Evolutionary conservation across 208 protist species (phyloP), one percentile per base, ranked within the genome.

Genomic region (Trypanosoma mega): DNA sequence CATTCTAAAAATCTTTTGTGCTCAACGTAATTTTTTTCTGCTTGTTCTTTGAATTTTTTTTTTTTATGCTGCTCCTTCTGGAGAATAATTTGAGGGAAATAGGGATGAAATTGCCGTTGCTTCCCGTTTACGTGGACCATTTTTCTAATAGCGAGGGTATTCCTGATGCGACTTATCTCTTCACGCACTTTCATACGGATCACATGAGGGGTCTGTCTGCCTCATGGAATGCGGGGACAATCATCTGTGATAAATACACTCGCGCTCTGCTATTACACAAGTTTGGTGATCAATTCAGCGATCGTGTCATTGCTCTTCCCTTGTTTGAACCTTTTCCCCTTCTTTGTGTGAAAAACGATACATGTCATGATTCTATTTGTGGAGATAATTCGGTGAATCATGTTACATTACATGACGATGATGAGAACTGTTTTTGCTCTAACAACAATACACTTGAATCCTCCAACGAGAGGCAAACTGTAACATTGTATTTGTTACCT

Each of bases 131-230:
- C 51, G 73, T 90, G 18, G 83, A 90, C 37, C 69, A 73, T 34
- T 87, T 87, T 53, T 37, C 52, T 63, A 21, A 65, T 50, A 16
- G 45, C 36, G 31, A 63, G 4, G 31, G 36, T 31, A 11, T 27
- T n/a, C 21, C 27, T 2, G 23, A 37, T 46, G 37, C 66, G 0
- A 16, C 76, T 21, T 91, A 80, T 45, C 57, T 93, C 16, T 72
- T 96, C 4, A 88, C 84, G 1, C 90, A 96, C 63, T 93, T 93
- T 46, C 90, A 96, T 75, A 86, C 85, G 0, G 90, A 96, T 49
- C 90, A 96, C 73, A 89, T 90, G 75, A 78, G 73, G 34, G 90
- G 90, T 0, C 68, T 96, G 24, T 78, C 71, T 34, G 55, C 51
- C 21, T 49, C 18, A 0, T 96, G 85, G 82, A 23, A 50, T 41